Evolutionary conservation across 345 rosid genomes (phyloP).

Genomic region (Gossypium mustelinum): DNA sequence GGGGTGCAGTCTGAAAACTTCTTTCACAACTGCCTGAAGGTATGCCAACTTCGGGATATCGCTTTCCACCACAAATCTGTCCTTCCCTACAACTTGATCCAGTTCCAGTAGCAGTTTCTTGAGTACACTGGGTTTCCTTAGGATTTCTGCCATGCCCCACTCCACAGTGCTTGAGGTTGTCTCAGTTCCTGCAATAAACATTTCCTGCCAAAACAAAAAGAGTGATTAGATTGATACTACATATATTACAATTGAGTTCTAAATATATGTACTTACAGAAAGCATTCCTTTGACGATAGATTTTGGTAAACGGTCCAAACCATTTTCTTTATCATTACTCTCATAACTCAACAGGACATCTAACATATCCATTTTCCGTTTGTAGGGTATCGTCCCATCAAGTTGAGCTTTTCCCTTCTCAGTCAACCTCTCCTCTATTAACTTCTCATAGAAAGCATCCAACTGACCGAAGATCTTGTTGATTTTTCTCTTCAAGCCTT

Average conservation of each 20-base stretch:
- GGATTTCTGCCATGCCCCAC: conserved; percentile 30
- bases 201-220: conserved; percentile 13
- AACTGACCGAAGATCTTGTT: not conserved
- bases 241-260: not conserved
- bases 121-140: conserved; percentile 24
- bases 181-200: conserved; percentile 27
- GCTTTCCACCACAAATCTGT: conserved; percentile 33
- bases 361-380: conserved; percentile 14
- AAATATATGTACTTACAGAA: conserved; percentile 12
- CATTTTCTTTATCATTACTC: conserved; percentile 12
- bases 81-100: conserved; percentile 33
- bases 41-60: conserved; percentile 36
- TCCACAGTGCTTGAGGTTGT: conserved; percentile 23
- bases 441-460: conserved; percentile 20
- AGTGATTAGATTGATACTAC: no score
- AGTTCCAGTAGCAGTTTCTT: conserved; percentile 29
- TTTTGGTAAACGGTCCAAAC: conserved; percentile 1
- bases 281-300: conserved; percentile 19
- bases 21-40: conserved; percentile 29
- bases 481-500: conserved; percentile 14
- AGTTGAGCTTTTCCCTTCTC: conserved; percentile 5
- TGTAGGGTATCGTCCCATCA: not conserved
- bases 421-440: conserved; percentile 18
- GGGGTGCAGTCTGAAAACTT: conserved; percentile 26
- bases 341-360: conserved; percentile 18